These are phyloP conservation scores for Venturia carpophila DNA, from an alignment of 2,329 filamentous ascomycete species.

Conservation along the genomic window DNA sequence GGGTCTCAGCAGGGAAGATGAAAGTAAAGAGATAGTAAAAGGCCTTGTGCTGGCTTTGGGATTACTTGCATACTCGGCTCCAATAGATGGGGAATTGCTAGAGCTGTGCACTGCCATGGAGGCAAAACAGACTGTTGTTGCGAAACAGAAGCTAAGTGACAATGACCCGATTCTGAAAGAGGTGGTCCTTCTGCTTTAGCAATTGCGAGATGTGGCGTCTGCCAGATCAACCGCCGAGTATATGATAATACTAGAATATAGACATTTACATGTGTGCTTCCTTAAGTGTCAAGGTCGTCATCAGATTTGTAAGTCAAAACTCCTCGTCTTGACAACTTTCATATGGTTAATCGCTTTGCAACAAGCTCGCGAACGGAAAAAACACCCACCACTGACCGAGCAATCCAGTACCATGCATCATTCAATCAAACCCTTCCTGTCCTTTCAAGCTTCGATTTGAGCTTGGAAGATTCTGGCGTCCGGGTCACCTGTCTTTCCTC, in stretches of 20 bases:
- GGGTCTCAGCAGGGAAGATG: conserved; percentile 44
- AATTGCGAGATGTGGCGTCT: not conserved
- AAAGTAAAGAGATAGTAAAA: conserved; percentile 59
- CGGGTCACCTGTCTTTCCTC: not conserved
- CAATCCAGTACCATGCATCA: not conserved
- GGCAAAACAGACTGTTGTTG: conserved; percentile 55
- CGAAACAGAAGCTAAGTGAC: conserved; percentile 31
- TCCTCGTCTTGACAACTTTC: not conserved
- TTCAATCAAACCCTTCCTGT: not conserved
- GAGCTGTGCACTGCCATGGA: conserved; percentile 75
- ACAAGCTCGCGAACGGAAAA: not conserved
- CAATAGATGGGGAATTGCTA: conserved; percentile 63
- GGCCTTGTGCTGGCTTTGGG: conserved; percentile 71
- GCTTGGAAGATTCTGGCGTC: not conserved
- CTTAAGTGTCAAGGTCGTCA: not conserved
- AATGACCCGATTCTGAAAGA: conserved; percentile 16
- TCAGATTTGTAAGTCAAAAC: not conserved
- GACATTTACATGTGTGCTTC: not conserved
- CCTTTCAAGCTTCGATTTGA: not conserved
- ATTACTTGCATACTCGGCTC: conserved; percentile 63
- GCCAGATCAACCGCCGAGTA: not conserved
- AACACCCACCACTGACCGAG: not conserved
- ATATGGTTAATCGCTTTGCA: not conserved
- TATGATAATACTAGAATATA: not conserved
- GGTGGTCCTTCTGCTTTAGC: conserved; percentile 6